A percentile compares a stretch with the other conserved stretches of the same genome.
Conservation (phyloP, 2,329 filamentous ascomycete species). For the Colletotrichum coccodes region DNA sequence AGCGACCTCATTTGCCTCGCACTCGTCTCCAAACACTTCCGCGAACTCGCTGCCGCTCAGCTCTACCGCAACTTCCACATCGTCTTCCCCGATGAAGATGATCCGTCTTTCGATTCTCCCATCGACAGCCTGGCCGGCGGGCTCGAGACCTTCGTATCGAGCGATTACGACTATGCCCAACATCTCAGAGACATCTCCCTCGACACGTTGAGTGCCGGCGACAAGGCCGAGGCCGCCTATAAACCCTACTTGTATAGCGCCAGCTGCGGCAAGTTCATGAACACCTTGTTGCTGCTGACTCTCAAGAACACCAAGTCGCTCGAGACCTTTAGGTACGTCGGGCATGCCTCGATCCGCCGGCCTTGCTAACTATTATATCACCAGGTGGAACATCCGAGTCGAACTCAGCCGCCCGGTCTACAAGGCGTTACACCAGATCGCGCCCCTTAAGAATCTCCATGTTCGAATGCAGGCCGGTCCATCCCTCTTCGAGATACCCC, state of each 20-base stretch:
- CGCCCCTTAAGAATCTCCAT: conserved; percentile 62
- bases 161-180: conserved; percentile 71
- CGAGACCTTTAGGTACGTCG: conserved; percentile 65
- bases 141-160: conserved; percentile 70
- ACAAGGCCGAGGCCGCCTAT: conserved; percentile 64
- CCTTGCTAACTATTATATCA: background rate
- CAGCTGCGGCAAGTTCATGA: conserved; percentile 72
- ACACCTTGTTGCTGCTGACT: conserved; percentile 66
- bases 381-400: conserved; percentile 72
- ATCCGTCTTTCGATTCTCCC: conserved; percentile 59
- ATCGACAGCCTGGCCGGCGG: conserved; percentile 67
- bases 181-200: conserved; percentile 66
- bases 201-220: conserved; percentile 63
- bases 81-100: conserved; percentile 69
- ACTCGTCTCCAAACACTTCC: conserved; percentile 67
- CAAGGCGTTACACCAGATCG: conserved; percentile 63
- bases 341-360: background rate
- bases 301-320: conserved; percentile 64
- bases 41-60: conserved; percentile 65
- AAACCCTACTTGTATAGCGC: conserved; percentile 63
- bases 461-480: conserved; percentile 68
- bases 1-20: conserved; percentile 66
- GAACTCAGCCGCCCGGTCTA: conserved; percentile 70
- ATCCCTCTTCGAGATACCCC: conserved; percentile 63
- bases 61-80: conserved; percentile 71